phyloP scores from a whole-genome alignment of 1,284 basidiomycete genomes.

The Ceratobasidium papillatum region DNA sequence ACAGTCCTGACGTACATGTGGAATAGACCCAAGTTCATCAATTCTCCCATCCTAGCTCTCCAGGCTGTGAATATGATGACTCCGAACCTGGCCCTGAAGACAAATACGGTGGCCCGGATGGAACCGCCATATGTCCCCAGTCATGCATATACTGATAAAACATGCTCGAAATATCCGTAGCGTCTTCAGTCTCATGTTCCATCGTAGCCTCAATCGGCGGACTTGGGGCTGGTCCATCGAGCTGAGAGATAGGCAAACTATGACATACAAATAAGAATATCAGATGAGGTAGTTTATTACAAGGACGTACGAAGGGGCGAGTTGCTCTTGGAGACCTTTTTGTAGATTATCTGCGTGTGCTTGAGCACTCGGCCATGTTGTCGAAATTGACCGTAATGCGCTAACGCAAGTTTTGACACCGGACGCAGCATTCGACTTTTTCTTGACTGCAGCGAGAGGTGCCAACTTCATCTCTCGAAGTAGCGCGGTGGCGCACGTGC shows the following conservation, averaged over 20 bases:
- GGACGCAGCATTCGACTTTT: not conserved
- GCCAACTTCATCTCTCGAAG: conserved; percentile 1
- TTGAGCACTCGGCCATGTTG: conserved; percentile 20
- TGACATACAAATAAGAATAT: no score
- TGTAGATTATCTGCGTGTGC: not conserved
- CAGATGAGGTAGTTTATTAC: not conserved
- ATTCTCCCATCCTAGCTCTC: not conserved
- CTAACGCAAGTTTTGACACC: conserved; percentile 1
- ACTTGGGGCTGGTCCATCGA: not conserved
- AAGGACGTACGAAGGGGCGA: not conserved
- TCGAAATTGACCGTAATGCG: not conserved
- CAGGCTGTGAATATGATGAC: not conserved
- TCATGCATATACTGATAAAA: conserved; percentile 16
- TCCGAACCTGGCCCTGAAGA: not conserved
- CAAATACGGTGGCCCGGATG: not conserved
- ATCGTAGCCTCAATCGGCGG: not conserved
- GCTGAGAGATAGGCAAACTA: not conserved
- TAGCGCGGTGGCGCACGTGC: not conserved
- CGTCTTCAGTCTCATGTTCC: not conserved
- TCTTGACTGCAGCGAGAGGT: conserved; percentile 6
- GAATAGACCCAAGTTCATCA: no score
- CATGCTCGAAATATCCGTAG: not conserved
- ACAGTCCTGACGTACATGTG: not conserved
- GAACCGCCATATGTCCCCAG: conserved; percentile 7
- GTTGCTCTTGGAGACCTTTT: not conserved